Evolutionary conservation across 257 asterid genomes (phyloP).

Genomic region (Henckelia pumila): DNA sequence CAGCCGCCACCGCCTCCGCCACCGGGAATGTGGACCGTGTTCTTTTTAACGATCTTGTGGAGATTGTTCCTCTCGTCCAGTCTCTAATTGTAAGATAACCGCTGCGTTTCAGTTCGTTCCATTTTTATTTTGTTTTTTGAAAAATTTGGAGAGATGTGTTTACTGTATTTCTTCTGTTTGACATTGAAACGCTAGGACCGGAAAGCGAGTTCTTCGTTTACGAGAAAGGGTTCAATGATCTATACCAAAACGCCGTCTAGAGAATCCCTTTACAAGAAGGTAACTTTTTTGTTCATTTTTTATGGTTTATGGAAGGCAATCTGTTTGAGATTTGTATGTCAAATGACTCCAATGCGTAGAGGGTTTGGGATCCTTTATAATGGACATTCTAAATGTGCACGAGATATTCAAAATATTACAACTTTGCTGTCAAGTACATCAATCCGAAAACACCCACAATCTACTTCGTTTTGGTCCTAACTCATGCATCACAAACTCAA

Average conservation of each 20-base stretch:
- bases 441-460: not conserved
- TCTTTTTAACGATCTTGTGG: slow-evolving; percentile 63
- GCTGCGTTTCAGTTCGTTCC: slow-evolving; percentile 15
- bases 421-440: not conserved
- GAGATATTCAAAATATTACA: not conserved
- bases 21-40: slow-evolving; percentile 69
- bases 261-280: slow-evolving; percentile 76
- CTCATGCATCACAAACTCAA: too few species aligned
- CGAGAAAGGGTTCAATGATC: slow-evolving; percentile 80
- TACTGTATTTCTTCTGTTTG: not conserved
- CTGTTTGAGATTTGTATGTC: too few species aligned
- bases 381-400: too few species aligned
- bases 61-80: slow-evolving; percentile 92
- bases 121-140: not conserved
- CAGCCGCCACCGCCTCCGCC: slow-evolving; percentile 54
- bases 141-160: not conserved
- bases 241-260: slow-evolving; percentile 90
- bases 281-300: slow-evolving; percentile 9
- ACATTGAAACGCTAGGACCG: slow-evolving; percentile 49
- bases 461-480: not conserved
- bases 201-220: slow-evolving; percentile 63
- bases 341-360: not conserved
- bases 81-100: slow-evolving; percentile 66
- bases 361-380: too few species aligned
- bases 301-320: not conserved